A percentile compares a stretch with the other conserved stretches of the same genome.
Evolutionary conservation across 2,329 filamentous ascomycete species (phyloP).

Genomic region (Cercospora zeae-maydis): DNA sequence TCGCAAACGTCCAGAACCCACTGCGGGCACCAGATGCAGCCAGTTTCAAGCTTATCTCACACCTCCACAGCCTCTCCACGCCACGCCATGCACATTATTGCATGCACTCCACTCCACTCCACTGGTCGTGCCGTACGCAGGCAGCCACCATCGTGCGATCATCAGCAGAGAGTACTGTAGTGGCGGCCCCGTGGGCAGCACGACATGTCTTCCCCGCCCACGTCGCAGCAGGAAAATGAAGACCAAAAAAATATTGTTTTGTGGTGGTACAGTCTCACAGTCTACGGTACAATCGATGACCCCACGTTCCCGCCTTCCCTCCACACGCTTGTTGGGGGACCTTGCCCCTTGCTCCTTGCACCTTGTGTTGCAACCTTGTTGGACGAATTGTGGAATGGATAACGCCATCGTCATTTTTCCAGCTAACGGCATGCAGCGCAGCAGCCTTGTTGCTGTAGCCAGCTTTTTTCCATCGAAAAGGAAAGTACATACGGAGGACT

Average conservation of each 20-base stretch:
- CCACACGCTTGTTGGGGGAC: background rate
- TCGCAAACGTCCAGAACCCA: background rate
- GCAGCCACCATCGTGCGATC: background rate
- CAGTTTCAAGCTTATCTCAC: constrained; percentile 9
- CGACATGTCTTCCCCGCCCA: background rate
- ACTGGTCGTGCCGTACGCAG: background rate
- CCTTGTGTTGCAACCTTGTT: too few relatives aligned
- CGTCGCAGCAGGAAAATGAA: background rate
- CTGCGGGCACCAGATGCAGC: background rate
- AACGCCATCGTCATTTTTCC: too few relatives aligned
- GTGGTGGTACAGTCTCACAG: too few relatives aligned
- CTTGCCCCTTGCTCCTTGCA: too few relatives aligned
- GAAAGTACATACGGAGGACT: background rate
- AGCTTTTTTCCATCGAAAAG: too few relatives aligned
- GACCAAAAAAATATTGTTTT: background rate
- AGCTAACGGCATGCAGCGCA: background rate
- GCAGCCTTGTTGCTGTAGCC: background rate
- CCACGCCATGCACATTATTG: background rate
- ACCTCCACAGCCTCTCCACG: background rate
- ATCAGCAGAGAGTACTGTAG: background rate
- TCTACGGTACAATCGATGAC: background rate
- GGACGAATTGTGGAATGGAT: background rate
- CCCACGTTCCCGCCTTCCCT: background rate
- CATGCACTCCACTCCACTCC: background rate
- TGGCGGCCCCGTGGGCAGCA: background rate